Percentiles rank a stretch among this genome's conserved stretches.
These are phyloP conservation scores for Phaeosphaeriaceae sp. DNA, from an alignment of 2,329 filamentous ascomycete species.

Conservation along the genomic window DNA sequence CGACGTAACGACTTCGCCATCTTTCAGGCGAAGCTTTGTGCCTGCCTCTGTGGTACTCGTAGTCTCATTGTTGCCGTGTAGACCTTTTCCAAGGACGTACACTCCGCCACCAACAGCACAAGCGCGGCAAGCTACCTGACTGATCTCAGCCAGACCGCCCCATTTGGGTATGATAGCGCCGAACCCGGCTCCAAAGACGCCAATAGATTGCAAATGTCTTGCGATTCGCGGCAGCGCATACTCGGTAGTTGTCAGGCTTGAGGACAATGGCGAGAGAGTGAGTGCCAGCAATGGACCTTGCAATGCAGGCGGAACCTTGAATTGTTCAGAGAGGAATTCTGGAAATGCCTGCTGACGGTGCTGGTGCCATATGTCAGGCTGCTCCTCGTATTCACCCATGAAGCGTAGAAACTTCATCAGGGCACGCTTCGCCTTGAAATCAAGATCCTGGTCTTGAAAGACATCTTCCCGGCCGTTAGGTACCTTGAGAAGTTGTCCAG, in stretches of 20 bases:
- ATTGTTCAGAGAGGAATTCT: conserved; percentile 64
- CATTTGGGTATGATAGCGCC: conserved; percentile 91
- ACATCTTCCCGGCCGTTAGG: conserved; percentile 92
- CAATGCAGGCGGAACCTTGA: conserved; percentile 66
- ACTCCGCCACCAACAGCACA: conserved; percentile 89
- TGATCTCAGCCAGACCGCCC: conserved; percentile 86
- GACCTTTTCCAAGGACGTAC: conserved; percentile 81
- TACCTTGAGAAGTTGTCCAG: conserved; percentile 67
- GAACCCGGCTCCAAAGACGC: conserved; percentile 86
- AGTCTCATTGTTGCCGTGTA: conserved; percentile 46
- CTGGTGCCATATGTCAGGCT: conserved; percentile 64
- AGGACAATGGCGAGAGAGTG: conserved; percentile 71
- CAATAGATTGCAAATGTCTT: conserved; percentile 84
- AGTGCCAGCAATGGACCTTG: conserved; percentile 72
- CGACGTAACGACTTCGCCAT: conserved; percentile 64
- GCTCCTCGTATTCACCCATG: conserved; percentile 73
- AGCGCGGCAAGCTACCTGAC: conserved; percentile 89
- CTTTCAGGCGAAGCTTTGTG: conserved; percentile 61
- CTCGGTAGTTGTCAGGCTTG: conserved; percentile 65
- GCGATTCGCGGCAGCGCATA: conserved; percentile 77
- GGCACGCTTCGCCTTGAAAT: conserved; percentile 80
- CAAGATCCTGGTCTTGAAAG: conserved; percentile 78
- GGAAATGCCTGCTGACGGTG: conserved; percentile 63
- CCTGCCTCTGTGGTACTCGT: conserved; percentile 13
- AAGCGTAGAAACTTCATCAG: conserved; percentile 96